Evolutionary conservation across 2,329 filamentous ascomycete genomes (phyloP).

Genomic region (Scedosporium aurantiacum): DNA sequence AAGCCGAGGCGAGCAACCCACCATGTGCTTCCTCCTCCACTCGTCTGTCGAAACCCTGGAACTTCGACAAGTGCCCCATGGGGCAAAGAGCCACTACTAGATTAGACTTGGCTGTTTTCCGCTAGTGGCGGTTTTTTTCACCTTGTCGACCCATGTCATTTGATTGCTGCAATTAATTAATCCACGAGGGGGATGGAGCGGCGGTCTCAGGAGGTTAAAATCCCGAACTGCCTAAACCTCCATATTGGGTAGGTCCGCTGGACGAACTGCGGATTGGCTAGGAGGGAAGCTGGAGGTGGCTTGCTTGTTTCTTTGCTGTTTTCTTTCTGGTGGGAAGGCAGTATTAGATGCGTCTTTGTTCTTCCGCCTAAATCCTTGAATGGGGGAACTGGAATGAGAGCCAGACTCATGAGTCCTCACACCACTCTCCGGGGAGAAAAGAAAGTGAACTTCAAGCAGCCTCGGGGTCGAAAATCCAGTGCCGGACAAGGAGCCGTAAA

Average conservation of each 20-base stretch:
- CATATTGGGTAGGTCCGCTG: background rate
- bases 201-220: background rate
- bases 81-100: background rate
- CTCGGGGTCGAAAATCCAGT: too few species aligned
- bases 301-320: background rate
- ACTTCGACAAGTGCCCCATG: background rate
- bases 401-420: too few species aligned
- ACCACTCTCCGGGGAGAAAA: too few species aligned
- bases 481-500: too few species aligned
- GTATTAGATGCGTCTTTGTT: background rate
- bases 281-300: background rate
- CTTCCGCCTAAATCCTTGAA: background rate
- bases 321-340: background rate
- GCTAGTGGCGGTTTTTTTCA: background rate
- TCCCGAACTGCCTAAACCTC: background rate
- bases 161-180: slow-evolving; percentile 1
- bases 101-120: background rate
- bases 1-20: background rate
- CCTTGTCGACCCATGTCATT: background rate
- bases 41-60: background rate
- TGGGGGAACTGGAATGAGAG: background rate
- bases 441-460: too few species aligned
- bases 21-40: background rate
- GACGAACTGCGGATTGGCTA: background rate
- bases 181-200: background rate